phyloP scores from a whole-genome alignment of 2,329 filamentous ascomycete species.

The Davidsoniella virescens region DNA sequence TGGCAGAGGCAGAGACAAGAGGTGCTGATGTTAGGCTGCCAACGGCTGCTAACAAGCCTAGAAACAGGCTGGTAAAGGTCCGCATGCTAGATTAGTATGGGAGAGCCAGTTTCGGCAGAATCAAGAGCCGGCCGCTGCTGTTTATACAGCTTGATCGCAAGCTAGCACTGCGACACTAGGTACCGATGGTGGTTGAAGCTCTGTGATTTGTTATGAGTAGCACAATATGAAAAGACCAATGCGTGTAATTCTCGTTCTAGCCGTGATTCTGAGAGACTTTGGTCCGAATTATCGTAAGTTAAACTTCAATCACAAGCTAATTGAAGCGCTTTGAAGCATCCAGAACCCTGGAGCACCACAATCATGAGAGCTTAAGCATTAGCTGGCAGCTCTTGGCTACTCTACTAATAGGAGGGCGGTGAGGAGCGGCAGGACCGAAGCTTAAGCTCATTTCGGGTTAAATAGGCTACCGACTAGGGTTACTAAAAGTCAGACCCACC shows the following conservation, averaged over 20 bases:
- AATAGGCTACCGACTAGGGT: neutral
- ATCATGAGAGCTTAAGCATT: neutral
- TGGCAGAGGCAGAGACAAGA: constrained; percentile 1
- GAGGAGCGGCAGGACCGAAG: constrained; percentile 13
- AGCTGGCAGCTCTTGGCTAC: constrained; percentile 6
- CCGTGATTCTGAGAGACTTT: no score
- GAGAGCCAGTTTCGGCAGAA: no score
- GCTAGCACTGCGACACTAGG: no score
- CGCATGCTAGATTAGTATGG: constrained; percentile 11
- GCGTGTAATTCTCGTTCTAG: no score
- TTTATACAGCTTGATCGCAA: no score
- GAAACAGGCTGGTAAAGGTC: constrained; percentile 14
- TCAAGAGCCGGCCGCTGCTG: no score
- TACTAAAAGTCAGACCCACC: neutral
- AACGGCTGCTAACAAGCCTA: constrained; percentile 22
- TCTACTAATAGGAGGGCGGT: constrained; percentile 10
- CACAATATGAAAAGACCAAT: no score
- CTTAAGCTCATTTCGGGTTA: constrained; percentile 8
- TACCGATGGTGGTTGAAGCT: no score
- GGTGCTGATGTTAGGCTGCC: constrained; percentile 14
- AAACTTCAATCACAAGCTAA: no score
- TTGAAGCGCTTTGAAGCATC: no score
- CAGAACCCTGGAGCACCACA: neutral
- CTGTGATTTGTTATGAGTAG: no score
- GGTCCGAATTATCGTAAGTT: no score